Percentiles rank a stretch among this genome's conserved stretches.
Conservation (phyloP, 2,329 filamentous ascomycete species). For the Fusarium anguioides region DNA sequence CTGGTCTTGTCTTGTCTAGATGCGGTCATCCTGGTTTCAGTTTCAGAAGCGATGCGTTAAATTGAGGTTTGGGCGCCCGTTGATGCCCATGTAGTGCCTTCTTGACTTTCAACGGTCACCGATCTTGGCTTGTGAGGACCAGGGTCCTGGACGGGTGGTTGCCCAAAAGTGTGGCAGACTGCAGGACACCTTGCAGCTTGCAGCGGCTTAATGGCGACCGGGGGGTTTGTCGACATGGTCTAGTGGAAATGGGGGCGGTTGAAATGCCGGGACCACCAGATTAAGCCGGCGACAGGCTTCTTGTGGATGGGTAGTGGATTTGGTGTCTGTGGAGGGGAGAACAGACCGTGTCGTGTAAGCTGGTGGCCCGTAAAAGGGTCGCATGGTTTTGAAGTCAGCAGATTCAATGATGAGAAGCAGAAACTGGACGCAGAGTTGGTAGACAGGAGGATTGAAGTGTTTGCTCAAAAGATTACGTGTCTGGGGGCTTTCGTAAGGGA, state of each 20-base stretch:
- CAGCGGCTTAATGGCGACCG: conserved; percentile 26
- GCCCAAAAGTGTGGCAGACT: conserved; percentile 29
- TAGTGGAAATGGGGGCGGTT: conserved; percentile 18
- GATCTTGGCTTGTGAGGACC: conserved; percentile 29
- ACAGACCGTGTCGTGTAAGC: conserved; percentile 23
- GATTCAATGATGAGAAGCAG: conserved; percentile 31
- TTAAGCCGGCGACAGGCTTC: conserved; percentile 35
- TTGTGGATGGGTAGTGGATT: conserved; percentile 7
- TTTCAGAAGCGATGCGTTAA: conserved; percentile 29
- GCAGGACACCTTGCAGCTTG: conserved; percentile 26
- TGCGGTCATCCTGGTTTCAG: conserved; percentile 22
- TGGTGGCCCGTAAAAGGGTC: conserved; percentile 27
- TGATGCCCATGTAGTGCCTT: conserved; percentile 26
- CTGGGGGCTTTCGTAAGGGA: conserved; percentile 2
- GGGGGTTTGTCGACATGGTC: conserved; percentile 22
- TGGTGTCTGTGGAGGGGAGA: conserved; percentile 6
- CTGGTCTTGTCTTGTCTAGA: conserved; percentile 10
- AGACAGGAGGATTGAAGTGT: background rate
- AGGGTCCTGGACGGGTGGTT: conserved; percentile 24
- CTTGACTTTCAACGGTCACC: conserved; percentile 27
- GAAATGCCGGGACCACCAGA: conserved; percentile 36
- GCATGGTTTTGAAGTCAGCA: conserved; percentile 43
- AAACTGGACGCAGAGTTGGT: conserved; percentile 1
- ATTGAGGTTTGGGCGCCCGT: conserved; percentile 24
- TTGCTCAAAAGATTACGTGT: background rate